Conservation (phyloP, 2,329 filamentous ascomycete species). For the Colletotrichum orchidophilum region DNA sequence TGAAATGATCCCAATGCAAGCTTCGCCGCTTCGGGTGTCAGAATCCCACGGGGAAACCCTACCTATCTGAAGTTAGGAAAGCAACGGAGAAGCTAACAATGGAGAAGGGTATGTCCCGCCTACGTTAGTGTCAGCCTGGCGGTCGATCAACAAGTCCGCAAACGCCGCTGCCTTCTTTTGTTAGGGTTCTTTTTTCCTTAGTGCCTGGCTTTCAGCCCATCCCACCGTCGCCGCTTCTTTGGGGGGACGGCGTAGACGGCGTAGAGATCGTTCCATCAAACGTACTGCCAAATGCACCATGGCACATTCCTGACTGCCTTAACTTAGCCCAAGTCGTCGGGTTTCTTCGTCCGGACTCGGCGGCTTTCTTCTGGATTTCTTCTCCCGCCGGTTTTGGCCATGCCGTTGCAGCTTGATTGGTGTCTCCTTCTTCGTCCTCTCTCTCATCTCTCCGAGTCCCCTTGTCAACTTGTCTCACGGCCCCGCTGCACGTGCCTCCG, state of each 20-base stretch:
- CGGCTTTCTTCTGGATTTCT: constrained; percentile 26
- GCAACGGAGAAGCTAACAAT: neutral
- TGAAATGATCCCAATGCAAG: constrained; percentile 12
- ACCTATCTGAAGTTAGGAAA: neutral
- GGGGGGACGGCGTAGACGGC: neutral
- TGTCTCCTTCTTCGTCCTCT: neutral
- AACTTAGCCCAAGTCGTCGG: neutral
- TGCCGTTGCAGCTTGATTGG: neutral
- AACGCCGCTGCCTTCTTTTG: constrained; percentile 12
- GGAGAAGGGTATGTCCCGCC: constrained; percentile 3
- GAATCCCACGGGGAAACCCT: neutral
- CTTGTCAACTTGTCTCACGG: neutral
- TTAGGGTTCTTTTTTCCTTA: neutral
- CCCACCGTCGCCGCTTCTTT: neutral
- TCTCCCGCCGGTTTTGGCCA: constrained; percentile 13
- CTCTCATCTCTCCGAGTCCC: neutral
- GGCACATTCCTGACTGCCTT: neutral
- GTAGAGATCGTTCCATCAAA: neutral
- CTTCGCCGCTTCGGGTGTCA: constrained; percentile 11
- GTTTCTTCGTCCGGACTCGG: neutral
- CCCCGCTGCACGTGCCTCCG: neutral
- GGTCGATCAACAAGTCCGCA: constrained; percentile 24
- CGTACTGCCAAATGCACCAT: neutral
- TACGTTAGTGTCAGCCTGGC: neutral
- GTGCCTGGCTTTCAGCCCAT: constrained; percentile 1